These are phyloP conservation scores for Pestalotiopsis sp. DNA, from an alignment of 2,329 filamentous ascomycete genomes.

Conservation along the genomic window DNA sequence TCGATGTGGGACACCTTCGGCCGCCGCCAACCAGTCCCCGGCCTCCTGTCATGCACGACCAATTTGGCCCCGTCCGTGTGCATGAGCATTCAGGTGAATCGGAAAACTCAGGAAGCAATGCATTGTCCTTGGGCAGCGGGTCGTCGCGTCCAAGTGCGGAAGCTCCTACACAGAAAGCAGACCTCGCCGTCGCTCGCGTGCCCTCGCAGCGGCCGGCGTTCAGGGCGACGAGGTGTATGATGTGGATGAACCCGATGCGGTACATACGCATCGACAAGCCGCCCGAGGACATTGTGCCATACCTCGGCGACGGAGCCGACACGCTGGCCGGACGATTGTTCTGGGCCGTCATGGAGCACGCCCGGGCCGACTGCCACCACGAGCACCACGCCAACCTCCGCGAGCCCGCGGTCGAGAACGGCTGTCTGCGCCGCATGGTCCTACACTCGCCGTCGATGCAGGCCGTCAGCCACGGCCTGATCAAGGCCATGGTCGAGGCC, in stretches of 20 bases:
- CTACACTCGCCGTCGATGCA: slow-evolving; percentile 22
- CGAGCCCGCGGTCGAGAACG: not conserved
- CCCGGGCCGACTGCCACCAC: slow-evolving; percentile 19
- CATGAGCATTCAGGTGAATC: not conserved
- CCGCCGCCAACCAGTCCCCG: not conserved
- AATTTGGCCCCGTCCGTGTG: not conserved
- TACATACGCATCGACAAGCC: slow-evolving; percentile 21
- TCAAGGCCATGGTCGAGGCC: slow-evolving; percentile 25
- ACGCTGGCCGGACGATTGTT: slow-evolving; percentile 30
- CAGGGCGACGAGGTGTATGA: slow-evolving; percentile 18
- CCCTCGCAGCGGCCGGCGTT: slow-evolving; percentile 9
- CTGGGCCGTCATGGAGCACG: slow-evolving; percentile 28
- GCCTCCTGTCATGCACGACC: not conserved
- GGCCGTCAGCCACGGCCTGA: slow-evolving; percentile 17
- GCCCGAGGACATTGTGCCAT: slow-evolving; percentile 24
- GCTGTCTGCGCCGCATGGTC: slow-evolving; percentile 9
- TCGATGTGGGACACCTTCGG: slow-evolving; percentile 15
- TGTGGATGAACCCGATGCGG: slow-evolving; percentile 25
- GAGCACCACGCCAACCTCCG: slow-evolving; percentile 15
- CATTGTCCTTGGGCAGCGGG: not conserved
- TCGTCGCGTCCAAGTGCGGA: not conserved
- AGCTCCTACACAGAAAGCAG: not conserved
- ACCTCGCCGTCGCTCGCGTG: not conserved
- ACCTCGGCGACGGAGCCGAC: slow-evolving; percentile 24
- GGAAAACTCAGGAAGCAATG: not conserved